Conservation (phyloP, 2,329 filamentous ascomycete genomes). For the Diaporthe eres region DNA sequence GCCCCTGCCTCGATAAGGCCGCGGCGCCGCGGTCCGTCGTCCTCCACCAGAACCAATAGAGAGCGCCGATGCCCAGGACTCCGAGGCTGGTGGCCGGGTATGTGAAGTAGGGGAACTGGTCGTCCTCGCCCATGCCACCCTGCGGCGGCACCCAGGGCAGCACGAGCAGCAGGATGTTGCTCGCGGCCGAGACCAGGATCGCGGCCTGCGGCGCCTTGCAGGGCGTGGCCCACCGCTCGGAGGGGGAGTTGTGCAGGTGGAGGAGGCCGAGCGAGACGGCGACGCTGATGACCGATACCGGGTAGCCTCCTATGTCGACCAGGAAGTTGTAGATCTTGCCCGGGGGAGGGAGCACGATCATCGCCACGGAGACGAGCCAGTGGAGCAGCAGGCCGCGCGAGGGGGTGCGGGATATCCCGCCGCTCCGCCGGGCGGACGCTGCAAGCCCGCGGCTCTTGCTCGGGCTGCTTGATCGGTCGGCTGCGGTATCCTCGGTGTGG, state of each 20-base stretch:
- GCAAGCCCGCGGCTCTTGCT: slow-evolving; percentile 21
- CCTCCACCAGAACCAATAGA: slow-evolving; percentile 55
- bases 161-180: slow-evolving; percentile 52
- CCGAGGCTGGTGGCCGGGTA: slow-evolving; percentile 54
- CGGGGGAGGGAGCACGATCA: slow-evolving; percentile 66
- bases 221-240: slow-evolving; percentile 50
- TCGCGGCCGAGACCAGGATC: slow-evolving; percentile 49
- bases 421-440: no score
- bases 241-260: slow-evolving; percentile 49
- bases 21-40: slow-evolving; percentile 28
- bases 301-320: slow-evolving; percentile 55
- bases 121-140: slow-evolving; percentile 44
- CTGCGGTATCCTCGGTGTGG: no score
- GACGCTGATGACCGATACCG: slow-evolving; percentile 53
- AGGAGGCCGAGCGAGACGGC: slow-evolving; percentile 52
- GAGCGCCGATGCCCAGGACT: slow-evolving; percentile 51
- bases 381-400: slow-evolving; percentile 65
- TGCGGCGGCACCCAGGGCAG: slow-evolving; percentile 55
- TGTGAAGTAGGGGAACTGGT: slow-evolving; percentile 53
- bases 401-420: slow-evolving; percentile 40
- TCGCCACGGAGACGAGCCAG: slow-evolving; percentile 72
- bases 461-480: slow-evolving; percentile 31
- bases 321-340: slow-evolving; percentile 56
- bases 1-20: background rate
- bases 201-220: slow-evolving; percentile 50